Conservation (phyloP, 257 asterid genomes). For the Solanum boliviense region DNA sequence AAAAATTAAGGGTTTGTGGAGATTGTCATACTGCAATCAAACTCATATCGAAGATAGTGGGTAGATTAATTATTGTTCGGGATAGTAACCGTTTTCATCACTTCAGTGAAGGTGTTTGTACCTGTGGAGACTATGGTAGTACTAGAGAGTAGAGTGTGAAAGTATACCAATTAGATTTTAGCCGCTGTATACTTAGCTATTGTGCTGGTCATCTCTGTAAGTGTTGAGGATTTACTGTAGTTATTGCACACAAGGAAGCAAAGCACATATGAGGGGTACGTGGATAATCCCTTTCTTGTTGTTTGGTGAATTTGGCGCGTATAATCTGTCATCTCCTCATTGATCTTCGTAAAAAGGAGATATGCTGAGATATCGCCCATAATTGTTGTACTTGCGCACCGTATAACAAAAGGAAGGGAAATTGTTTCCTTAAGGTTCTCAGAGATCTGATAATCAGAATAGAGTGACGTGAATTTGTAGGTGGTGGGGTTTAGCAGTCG, state of each 20-base stretch:
- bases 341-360: background rate
- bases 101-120: no score
- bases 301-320: background rate
- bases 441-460: background rate
- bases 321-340: background rate
- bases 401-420: background rate
- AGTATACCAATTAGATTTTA: background rate
- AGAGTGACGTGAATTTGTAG: no score
- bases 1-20: no score
- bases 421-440: background rate
- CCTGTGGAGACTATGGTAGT: no score
- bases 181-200: background rate
- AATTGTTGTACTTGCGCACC: background rate
- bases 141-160: background rate
- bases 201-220: background rate
- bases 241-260: background rate
- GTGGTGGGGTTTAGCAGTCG: no score
- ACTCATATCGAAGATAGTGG: no score
- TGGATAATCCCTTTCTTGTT: background rate
- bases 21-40: no score
- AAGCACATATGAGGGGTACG: background rate
- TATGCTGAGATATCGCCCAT: background rate
- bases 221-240: background rate
- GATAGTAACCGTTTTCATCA: no score
- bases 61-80: no score